Evolutionary conservation across 129 eudicot genomes (phyloP).

Genomic region (Kitagawia praeruptora): DNA sequence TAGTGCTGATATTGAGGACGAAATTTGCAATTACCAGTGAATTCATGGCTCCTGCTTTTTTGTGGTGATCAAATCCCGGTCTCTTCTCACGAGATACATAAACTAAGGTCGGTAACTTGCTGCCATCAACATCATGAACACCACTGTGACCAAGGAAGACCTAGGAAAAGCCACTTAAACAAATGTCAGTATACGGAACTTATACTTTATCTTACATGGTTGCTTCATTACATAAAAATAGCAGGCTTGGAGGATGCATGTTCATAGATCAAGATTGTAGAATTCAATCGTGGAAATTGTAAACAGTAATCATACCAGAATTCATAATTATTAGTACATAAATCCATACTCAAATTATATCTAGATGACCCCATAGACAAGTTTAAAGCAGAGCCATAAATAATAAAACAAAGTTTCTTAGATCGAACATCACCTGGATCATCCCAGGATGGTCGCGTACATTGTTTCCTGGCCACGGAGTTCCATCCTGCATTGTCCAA

Average conservation of each 20-base stretch:
- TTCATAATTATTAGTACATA: background rate
- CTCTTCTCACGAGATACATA: slow-evolving; percentile 72
- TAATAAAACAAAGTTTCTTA: background rate
- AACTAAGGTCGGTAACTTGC: slow-evolving; percentile 48
- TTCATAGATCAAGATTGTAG: background rate
- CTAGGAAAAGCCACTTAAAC: slow-evolving; percentile 19
- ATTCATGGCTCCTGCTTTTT: slow-evolving; percentile 72
- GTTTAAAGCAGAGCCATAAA: background rate
- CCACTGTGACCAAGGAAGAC: slow-evolving; percentile 59
- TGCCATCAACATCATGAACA: slow-evolving; percentile 49
- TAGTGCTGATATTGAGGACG: background rate
- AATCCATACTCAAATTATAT: background rate
- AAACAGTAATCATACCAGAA: background rate
- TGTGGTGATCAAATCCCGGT: slow-evolving; percentile 64
- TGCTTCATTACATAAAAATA: background rate
- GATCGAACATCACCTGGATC: slow-evolving; percentile 37
- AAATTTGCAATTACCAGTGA: slow-evolving; percentile 28
- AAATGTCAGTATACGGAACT: background rate
- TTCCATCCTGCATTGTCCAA: slow-evolving; percentile 69
- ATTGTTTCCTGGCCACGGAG: slow-evolving; percentile 65
- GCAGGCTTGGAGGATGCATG: background rate
- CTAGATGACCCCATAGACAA: background rate
- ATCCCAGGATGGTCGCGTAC: slow-evolving; percentile 66
- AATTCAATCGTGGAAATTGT: background rate
- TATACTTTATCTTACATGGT: background rate